Base-by-base conservation (phyloP, 2,329 filamentous ascomycete genomes). In the Ophiostoma perfectum region DNA sequence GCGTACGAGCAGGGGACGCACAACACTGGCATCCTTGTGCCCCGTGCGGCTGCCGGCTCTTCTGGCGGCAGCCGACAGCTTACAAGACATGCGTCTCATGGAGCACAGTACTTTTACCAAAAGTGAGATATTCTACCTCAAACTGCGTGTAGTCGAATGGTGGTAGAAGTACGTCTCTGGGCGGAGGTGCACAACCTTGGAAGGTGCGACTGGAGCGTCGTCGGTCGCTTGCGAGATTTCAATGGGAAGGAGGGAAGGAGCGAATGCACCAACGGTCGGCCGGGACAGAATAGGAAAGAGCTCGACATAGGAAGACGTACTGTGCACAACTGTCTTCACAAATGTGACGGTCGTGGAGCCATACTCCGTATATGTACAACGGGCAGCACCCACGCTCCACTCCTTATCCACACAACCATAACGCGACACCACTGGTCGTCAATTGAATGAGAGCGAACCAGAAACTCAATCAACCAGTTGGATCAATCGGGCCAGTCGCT, bases 391-490 rank as follows among this genome's bases (percentile, higher is more conserved):
- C 9, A 11, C 11, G 55, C 55, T 16, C 55, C 55, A 60, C 64
- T 44, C 44, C 12, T 66, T 52, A 67, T 63, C 68, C 66, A 69
- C 68, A 69, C 68, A 67, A 44, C 68, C 66, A 68, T 58, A 64
- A 66, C 66, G 47, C 68, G 68, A 70, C 66, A 66, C 64, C 66
- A 18, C 11, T 42, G 39, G 60, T 63, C 27, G 27, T 27, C 60
- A 63, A 63, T 63, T 44, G 38, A 42, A 39, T 18, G 42, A 27
- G 27, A 27, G 27, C 27, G 27, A 27, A 27, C 27, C 27, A 27
- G 27, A 27, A 27, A 27, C 27, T 63, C 60, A 39, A 63, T 39
- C 7, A 55, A 55, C 27, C 27, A 27, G n/a, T 12, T 55, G 49
- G 49, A n/a, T 11, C 18, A 27, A 27, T 55, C 49, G 49, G 49